These are phyloP conservation scores for Candida glaebosa DNA, from an alignment of 805 yeast species.

Conservation along the genomic window DNA sequence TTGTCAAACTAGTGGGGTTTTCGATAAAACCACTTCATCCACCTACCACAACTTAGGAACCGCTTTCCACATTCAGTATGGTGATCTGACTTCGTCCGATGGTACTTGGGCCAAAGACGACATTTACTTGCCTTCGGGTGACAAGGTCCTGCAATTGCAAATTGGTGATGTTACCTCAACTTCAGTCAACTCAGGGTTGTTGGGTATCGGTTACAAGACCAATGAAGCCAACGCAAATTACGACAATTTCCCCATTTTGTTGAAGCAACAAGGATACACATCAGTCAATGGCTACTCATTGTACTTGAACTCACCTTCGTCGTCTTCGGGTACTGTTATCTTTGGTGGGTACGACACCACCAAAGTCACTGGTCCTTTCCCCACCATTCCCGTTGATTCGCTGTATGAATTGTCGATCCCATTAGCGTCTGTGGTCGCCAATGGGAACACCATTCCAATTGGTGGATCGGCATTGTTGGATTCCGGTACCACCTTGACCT, in stretches of 20 bases:
- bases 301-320: slow-evolving; percentile 24
- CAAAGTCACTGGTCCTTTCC: slow-evolving; percentile 22
- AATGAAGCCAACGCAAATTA: slow-evolving; percentile 16
- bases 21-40: slow-evolving; percentile 11
- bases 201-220: slow-evolving; percentile 15
- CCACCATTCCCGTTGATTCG: slow-evolving; percentile 17
- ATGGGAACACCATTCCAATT: slow-evolving; percentile 6
- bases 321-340: slow-evolving; percentile 20
- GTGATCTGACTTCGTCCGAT: slow-evolving; percentile 7
- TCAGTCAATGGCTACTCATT: slow-evolving; percentile 36
- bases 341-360: slow-evolving; percentile 33
- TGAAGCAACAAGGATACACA: slow-evolving; percentile 32
- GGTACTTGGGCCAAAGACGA: slow-evolving; percentile 16
- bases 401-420: slow-evolving; percentile 3
- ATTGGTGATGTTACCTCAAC: slow-evolving; percentile 16
- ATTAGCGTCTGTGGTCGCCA: slow-evolving; percentile 24
- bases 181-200: slow-evolving; percentile 12
- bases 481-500: slow-evolving; percentile 26
- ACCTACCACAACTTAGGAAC: slow-evolving; percentile 5
- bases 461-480: slow-evolving; percentile 17
- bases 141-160: slow-evolving; percentile 12
- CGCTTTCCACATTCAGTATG: slow-evolving; percentile 10
- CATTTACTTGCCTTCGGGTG: slow-evolving; percentile 11
- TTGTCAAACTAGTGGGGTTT: slow-evolving; percentile 11
- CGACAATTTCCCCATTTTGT: slow-evolving; percentile 30